phyloP scores from a whole-genome alignment of 306 rosid species.

The Casuarina glauca region DNA sequence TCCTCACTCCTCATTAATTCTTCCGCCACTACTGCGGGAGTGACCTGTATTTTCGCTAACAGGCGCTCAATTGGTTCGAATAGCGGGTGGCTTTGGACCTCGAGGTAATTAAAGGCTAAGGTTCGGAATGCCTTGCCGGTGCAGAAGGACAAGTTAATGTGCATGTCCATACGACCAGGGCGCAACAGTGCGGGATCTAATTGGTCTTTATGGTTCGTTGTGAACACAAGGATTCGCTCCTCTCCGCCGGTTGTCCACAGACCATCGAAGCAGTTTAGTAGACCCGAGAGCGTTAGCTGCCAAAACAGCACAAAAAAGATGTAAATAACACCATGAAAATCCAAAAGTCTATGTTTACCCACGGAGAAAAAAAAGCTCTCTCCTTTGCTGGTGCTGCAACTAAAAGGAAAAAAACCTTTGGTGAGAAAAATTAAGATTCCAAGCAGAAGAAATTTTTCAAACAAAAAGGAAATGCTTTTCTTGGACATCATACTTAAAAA shows the following conservation, averaged over 20 bases:
- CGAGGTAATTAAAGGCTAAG: slow-evolving; percentile 43
- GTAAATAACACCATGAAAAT: too few species aligned
- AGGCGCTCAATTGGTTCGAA: slow-evolving; percentile 23
- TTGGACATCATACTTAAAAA: too few species aligned
- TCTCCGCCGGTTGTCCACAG: slow-evolving; percentile 53
- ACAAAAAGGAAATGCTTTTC: too few species aligned
- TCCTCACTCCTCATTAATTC: slow-evolving; percentile 50
- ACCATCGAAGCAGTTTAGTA: slow-evolving; percentile 45
- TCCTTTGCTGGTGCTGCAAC: too few species aligned
- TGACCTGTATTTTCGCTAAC: slow-evolving; percentile 23
- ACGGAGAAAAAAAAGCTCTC: too few species aligned
- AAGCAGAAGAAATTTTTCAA: too few species aligned
- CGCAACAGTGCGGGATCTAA: slow-evolving; percentile 47
- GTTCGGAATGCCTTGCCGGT: slow-evolving; percentile 24
- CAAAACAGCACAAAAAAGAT: too few species aligned
- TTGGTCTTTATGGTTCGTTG: slow-evolving; percentile 44
- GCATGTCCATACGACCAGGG: slow-evolving; percentile 50
- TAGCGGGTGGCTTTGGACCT: background rate
- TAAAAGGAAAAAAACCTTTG: too few species aligned
- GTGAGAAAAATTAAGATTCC: too few species aligned
- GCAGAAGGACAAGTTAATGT: slow-evolving; percentile 51
- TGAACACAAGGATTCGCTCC: slow-evolving; percentile 49
- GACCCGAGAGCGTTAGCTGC: slow-evolving; percentile 34
- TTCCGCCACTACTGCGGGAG: slow-evolving; percentile 50
- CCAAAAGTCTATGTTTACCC: too few species aligned